These are phyloP conservation scores for Aegilops umbellulata DNA, from an alignment of 176 grass and related monocot species.

Conservation along the genomic window DNA sequence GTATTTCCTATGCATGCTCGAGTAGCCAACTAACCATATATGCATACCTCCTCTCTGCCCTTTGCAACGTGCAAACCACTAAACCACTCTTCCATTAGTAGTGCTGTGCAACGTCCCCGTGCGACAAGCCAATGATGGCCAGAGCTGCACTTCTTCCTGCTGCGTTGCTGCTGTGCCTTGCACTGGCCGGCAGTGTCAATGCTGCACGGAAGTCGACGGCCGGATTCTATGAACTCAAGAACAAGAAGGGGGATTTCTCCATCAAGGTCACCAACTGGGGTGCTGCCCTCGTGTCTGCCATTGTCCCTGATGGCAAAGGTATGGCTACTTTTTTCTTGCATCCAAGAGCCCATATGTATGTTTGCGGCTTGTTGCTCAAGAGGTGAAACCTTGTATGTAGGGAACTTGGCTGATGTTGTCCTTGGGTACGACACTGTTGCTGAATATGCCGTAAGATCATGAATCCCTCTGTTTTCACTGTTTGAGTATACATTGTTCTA, in stretches of 20 bases:
- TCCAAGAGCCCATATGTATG: background rate
- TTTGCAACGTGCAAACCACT: background rate
- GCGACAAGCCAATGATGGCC: slow-evolving; percentile 32
- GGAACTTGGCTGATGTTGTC: slow-evolving; percentile 73
- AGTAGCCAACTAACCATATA: background rate
- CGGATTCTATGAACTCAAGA: slow-evolving; percentile 62
- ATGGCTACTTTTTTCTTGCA: background rate
- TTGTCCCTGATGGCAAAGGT: slow-evolving; percentile 84
- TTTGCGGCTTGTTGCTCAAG: background rate
- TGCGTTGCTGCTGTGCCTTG: slow-evolving; percentile 33
- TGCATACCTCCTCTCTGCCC: background rate
- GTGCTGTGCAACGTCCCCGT: background rate
- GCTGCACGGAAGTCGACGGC: slow-evolving; percentile 39
- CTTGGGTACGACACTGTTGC: slow-evolving; percentile 70
- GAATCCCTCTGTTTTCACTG: background rate
- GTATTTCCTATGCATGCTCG: background rate
- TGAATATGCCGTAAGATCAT: slow-evolving; percentile 69
- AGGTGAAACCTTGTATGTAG: slow-evolving; percentile 23
- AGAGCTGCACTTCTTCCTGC: slow-evolving; percentile 28
- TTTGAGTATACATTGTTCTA: background rate
- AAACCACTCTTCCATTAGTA: background rate
- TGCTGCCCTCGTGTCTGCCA: slow-evolving; percentile 51
- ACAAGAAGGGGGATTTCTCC: slow-evolving; percentile 68
- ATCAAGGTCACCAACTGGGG: slow-evolving; percentile 78
- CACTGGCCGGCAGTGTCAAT: slow-evolving; percentile 12